Base-by-base conservation (phyloP, 345 rosid species). In the Eucalyptus albens region DNA sequence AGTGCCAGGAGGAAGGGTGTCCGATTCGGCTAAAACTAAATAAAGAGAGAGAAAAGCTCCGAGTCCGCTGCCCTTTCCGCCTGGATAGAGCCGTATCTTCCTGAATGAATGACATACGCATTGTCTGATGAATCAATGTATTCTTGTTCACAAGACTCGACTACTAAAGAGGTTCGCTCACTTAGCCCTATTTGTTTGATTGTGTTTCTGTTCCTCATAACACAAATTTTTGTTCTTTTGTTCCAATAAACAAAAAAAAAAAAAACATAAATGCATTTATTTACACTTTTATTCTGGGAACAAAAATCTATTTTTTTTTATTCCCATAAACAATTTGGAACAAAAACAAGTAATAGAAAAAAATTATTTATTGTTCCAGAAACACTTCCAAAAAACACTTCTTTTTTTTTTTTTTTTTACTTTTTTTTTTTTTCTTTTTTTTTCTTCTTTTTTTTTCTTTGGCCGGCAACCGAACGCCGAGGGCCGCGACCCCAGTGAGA, bases 1-100 rank as follows among this genome's bases (percentile, higher is more conserved):
- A 53, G 92, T 87, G 81, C 51, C 87, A 15, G 90, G 65, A 62
- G 91, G 55, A n/a, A 93, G 69, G 65, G 88, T 31, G 24, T 45
- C 45, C 10, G 90, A 40, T 31, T 91, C 92, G 24, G 87, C 94
- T 88, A 91, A 45, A 31, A 62, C 89, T 88, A 93, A 60, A 88
- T 89, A 93, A 13, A 94, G 85, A 50, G 94, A 90, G 47, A 94
- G 7, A 86, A 50, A 90, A 59, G 14, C 80, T 24, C 89, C 90
- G 6, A 83, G 37, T 86, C 94, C 94, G 26, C 24, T 69, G 44
- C 77, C 90, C 87, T 88, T 88, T 91, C 94, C 95, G 53, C 40
- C 85, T 0, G 94, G 94, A 92, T 90, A 90, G 67, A 94, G 87
- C 69, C 89, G 86, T 53, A 94, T 89, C 88, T 88, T 91, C 95